Percentiles rank a stretch among this genome's conserved stretches.
These are phyloP conservation scores for Aristolochia californica DNA, from an alignment of 164 flowering plant genomes.

Conservation along the genomic window DNA sequence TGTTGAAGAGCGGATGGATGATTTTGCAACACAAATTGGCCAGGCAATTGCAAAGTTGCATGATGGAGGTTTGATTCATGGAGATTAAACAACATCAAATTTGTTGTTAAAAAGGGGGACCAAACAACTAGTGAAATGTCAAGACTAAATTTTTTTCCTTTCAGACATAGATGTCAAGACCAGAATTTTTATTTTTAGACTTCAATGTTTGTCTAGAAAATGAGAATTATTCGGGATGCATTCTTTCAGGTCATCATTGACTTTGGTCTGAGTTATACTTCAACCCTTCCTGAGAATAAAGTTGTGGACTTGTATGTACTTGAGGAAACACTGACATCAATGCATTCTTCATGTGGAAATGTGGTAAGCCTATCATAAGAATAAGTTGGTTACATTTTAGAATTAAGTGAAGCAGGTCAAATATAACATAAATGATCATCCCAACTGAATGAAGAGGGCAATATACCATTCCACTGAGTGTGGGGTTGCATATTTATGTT, in stretches of 20 bases:
- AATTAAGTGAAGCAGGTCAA: no score
- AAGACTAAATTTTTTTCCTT: background rate
- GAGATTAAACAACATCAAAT: slow-evolving; percentile 95
- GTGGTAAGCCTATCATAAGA: slow-evolving; percentile 39
- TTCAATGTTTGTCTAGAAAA: background rate
- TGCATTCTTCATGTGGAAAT: slow-evolving; percentile 97
- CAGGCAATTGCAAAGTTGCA: slow-evolving; percentile 77
- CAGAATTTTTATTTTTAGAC: background rate
- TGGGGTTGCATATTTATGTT: no score
- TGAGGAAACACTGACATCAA: slow-evolving; percentile 83
- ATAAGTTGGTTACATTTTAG: background rate
- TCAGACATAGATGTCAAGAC: no score
- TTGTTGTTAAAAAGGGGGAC: slow-evolving; percentile 53
- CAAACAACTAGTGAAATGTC: slow-evolving; percentile 61
- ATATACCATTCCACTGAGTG: background rate
- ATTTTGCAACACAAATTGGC: slow-evolving; percentile 78
- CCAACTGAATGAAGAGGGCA: no score
- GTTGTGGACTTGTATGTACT: slow-evolving; percentile 94
- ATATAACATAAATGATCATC: no score
- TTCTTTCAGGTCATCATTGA: slow-evolving; percentile 72
- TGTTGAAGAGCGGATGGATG: slow-evolving; percentile 47
- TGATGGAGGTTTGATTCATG: slow-evolving; percentile 94
- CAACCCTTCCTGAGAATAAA: slow-evolving; percentile 91
- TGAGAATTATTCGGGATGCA: background rate
- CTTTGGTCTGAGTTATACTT: slow-evolving; percentile 89